Evolutionary conservation across 768 basidiomycete genomes (phyloP).

Genomic region (Lanmaoa pseudosensibilis): DNA sequence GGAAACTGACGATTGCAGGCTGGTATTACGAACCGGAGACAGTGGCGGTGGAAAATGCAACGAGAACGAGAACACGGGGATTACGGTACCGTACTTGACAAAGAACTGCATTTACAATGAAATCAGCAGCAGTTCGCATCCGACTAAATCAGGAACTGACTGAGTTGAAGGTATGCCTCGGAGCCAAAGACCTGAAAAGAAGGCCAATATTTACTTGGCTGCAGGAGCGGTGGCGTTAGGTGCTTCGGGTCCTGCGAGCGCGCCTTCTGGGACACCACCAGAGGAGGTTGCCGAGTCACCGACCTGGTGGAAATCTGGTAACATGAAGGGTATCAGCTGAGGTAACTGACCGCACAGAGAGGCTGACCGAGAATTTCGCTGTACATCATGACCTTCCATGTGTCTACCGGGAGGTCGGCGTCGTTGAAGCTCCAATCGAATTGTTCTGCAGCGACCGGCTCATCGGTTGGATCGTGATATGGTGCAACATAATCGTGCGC

Average conservation of each 20-base stretch:
- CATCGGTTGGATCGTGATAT: slow-evolving; percentile 98
- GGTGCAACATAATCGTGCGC: slow-evolving; percentile 93
- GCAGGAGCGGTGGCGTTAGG: slow-evolving; percentile 11
- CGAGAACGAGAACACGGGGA: slow-evolving; percentile 4
- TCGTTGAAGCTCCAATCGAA: slow-evolving; percentile 99
- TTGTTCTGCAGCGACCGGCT: slow-evolving; percentile 88
- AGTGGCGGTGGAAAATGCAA: slow-evolving; percentile 4
- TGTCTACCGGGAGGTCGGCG: slow-evolving; percentile 96
- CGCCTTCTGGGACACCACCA: slow-evolving; percentile 52
- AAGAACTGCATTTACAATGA: slow-evolving; percentile 4
- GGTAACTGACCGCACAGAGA: neutral
- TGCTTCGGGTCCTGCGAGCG: slow-evolving; percentile 64
- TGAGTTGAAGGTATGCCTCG: slow-evolving; percentile 12
- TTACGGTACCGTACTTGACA: slow-evolving; percentile 19
- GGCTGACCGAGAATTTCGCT: slow-evolving; percentile 89
- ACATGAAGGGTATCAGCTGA: neutral
- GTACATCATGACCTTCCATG: slow-evolving; percentile 99
- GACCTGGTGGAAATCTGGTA: slow-evolving; percentile 78
- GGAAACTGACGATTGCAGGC: slow-evolving; percentile 1
- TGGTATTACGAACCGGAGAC: slow-evolving; percentile 16
- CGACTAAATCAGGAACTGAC: slow-evolving; percentile 9
- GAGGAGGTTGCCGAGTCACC: slow-evolving; percentile 48
- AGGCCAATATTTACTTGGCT: slow-evolving; percentile 12
- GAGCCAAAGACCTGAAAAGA: slow-evolving; percentile 2
- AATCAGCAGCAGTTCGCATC: neutral